Evolutionary conservation across 106 monocot species (phyloP).

Genomic region (Gastrodia elata): DNA sequence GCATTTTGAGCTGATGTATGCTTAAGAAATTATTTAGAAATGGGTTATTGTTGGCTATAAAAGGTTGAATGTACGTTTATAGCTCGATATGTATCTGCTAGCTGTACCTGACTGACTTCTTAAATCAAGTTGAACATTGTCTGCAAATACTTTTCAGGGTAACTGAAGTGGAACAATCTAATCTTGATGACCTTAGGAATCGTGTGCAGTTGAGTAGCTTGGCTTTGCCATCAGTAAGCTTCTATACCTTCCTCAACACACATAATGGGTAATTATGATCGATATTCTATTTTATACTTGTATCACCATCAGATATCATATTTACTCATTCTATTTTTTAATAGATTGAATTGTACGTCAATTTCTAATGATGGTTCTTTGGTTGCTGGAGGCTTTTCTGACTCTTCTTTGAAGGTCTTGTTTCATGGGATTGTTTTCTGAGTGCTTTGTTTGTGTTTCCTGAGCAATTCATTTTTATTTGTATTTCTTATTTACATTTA

Average conservation of each 20-base stretch:
- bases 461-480: too few species aligned
- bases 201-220: slow-evolving; percentile 78
- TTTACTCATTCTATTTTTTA: not conserved
- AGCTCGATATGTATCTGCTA: not conserved
- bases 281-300: not conserved
- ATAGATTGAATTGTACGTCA: slow-evolving; percentile 78
- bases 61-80: not conserved
- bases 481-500: slow-evolving; percentile 3
- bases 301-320: not conserved
- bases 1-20: too few species aligned
- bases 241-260: slow-evolving; percentile 89
- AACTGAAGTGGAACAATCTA: slow-evolving; percentile 60
- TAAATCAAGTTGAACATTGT: not conserved
- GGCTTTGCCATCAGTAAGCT: slow-evolving; percentile 89
- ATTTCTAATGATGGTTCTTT: slow-evolving; percentile 89
- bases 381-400: slow-evolving; percentile 95
- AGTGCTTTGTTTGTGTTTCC: not conserved
- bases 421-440: slow-evolving; percentile 5
- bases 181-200: slow-evolving; percentile 87
- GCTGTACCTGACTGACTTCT: not conserved
- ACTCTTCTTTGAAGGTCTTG: slow-evolving; percentile 86
- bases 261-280: slow-evolving; percentile 59
- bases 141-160: slow-evolving; percentile 31
- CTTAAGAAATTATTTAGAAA: too few species aligned
- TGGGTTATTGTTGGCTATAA: too few species aligned